Evolutionary conservation across 225 moss, liverwort and hornwort species (phyloP).

Genomic region (Pseudisothecium myosuroides): DNA sequence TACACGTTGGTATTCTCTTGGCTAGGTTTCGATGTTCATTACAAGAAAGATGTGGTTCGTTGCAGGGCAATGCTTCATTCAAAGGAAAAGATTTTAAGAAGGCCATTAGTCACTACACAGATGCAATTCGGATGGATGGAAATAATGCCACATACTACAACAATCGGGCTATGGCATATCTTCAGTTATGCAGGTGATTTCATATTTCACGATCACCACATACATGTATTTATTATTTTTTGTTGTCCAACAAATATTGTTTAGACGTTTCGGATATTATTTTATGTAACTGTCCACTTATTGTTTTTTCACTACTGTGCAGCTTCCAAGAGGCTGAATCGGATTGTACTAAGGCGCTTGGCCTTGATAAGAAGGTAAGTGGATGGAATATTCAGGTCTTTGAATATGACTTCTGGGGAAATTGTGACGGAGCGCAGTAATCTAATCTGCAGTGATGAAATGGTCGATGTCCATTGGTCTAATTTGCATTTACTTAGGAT

Average conservation of each 20-base stretch:
- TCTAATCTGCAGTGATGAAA: neutral
- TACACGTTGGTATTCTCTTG: neutral
- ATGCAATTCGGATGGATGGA: constrained; percentile 83
- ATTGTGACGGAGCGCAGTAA: neutral
- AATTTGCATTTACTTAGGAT: neutral
- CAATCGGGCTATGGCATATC: constrained; percentile 90
- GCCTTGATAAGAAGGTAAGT: constrained; percentile 87
- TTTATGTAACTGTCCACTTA: neutral
- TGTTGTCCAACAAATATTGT: neutral
- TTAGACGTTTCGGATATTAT: neutral
- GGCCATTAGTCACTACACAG: constrained; percentile 76
- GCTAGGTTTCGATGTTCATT: neutral
- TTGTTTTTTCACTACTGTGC: neutral
- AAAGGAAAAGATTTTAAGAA: constrained; percentile 79
- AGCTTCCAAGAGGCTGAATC: constrained; percentile 90
- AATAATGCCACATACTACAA: constrained; percentile 81
- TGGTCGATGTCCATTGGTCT: neutral
- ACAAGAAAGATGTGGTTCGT: neutral
- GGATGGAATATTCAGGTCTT: neutral
- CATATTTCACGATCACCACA: neutral
- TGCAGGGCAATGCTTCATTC: constrained; percentile 80
- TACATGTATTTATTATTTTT: neutral
- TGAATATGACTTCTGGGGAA: neutral
- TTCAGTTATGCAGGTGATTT: constrained; percentile 78
- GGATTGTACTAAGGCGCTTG: constrained; percentile 78